Evolutionary conservation across 495 filamentous ascomycete species (phyloP).

Genomic region (Patellaria atrata): DNA sequence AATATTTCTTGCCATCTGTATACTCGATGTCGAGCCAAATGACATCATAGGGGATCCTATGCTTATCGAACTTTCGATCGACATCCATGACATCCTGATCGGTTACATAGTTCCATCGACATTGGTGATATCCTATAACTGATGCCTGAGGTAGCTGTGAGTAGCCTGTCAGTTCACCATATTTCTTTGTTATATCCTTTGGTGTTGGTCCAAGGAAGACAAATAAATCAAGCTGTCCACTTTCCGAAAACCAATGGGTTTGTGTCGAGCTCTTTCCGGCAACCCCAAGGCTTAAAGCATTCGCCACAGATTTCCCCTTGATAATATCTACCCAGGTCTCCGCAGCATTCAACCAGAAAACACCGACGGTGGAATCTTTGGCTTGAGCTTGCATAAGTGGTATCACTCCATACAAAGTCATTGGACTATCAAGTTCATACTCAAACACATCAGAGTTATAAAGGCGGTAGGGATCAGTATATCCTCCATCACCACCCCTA

Average conservation of each 20-base stretch:
- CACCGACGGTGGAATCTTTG: slow-evolving; percentile 82
- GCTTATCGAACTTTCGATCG: slow-evolving; percentile 88
- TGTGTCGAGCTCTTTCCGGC: slow-evolving; percentile 57
- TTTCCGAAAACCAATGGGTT: slow-evolving; percentile 95
- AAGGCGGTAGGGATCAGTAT: slow-evolving; percentile 82
- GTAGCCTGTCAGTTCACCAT: slow-evolving; percentile 87
- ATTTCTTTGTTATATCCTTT: slow-evolving; percentile 61
- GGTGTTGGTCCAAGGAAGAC: slow-evolving; percentile 83
- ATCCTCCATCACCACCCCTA: slow-evolving; percentile 66
- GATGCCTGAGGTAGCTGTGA: slow-evolving; percentile 85
- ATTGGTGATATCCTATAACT: slow-evolving; percentile 87
- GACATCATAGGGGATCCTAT: slow-evolving; percentile 90
- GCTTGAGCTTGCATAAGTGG: slow-evolving; percentile 95
- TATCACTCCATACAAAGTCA: slow-evolving; percentile 95
- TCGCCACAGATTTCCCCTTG: slow-evolving; percentile 60
- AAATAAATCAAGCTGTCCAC: slow-evolving; percentile 79
- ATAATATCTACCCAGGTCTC: slow-evolving; percentile 95
- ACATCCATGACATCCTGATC: slow-evolving; percentile 95
- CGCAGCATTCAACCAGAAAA: slow-evolving; percentile 97
- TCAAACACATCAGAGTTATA: slow-evolving; percentile 98
- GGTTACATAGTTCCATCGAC: slow-evolving; percentile 96
- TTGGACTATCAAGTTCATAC: slow-evolving; percentile 89
- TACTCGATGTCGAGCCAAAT: slow-evolving; percentile 99
- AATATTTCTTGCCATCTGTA: slow-evolving; percentile 90
- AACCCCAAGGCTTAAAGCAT: slow-evolving; percentile 61